Evolutionary conservation across 176 grass and related monocot species (phyloP).

Genomic region (Guadua angustifolia): DNA sequence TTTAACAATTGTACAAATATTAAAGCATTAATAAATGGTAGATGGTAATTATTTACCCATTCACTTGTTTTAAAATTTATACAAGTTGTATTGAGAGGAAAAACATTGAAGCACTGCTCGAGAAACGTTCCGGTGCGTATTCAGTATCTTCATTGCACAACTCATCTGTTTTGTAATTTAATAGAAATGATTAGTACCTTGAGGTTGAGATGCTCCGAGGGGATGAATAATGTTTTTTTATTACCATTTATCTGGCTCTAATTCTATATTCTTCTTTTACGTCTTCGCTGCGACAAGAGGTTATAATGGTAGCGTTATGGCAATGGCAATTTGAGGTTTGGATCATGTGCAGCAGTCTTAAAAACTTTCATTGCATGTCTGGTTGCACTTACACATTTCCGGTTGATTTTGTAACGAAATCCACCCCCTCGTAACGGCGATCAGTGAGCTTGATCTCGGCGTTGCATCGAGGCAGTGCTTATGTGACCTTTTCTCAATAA

Average conservation of each 20-base stretch:
- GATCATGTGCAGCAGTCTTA: not conserved
- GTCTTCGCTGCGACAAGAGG: not conserved
- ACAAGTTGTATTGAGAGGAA: too few relatives aligned
- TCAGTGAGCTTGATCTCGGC: not conserved
- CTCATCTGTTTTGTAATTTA: not conserved
- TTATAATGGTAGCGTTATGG: not conserved
- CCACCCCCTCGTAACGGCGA: not conserved
- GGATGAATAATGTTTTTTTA: not conserved
- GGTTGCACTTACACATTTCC: not conserved
- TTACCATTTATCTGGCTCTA: not conserved
- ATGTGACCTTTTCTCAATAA: not conserved
- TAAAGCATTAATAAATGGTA: too few relatives aligned
- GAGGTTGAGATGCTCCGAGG: not conserved
- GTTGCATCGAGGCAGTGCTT: not conserved
- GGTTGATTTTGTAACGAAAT: not conserved
- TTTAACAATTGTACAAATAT: too few relatives aligned
- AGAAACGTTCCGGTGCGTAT: constrained; percentile 22
- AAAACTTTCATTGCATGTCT: not conserved
- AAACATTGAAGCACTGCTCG: too few relatives aligned
- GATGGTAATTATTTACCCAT: too few relatives aligned
- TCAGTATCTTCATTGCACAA: not conserved
- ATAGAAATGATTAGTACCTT: not conserved
- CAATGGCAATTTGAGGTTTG: not conserved
- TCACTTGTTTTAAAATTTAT: too few relatives aligned
- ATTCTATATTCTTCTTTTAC: constrained; percentile 13